Evolutionary conservation across 768 basidiomycete genomes (phyloP), one percentile per base, ranked within the genome.

Genomic region (Hemileccinum impolitum): DNA sequence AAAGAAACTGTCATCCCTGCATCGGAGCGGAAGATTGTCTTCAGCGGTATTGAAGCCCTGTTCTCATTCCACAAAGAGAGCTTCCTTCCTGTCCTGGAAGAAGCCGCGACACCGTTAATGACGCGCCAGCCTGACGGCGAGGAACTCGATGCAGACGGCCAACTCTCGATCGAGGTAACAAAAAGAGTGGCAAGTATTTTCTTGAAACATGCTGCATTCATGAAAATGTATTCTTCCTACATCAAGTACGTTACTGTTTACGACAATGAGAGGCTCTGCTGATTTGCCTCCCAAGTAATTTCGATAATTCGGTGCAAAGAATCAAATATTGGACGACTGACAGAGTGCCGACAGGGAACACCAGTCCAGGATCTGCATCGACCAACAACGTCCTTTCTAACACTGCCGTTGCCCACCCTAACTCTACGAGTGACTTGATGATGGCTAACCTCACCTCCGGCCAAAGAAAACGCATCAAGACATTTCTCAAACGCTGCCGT

Each of bases 211-310:
- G 90, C 93, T 26, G 93, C 95, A 4, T 97, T 97, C 74, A 92
- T 99, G 90, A 90, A 77, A 72, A 97, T 98, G 88, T 99, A 99
- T 67, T 94, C 93, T 28, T 89, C 87, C 38, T 99, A 97, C 66
- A 95, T 95, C 76, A 97, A 98, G 91, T 93, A 65, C 64, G 87
- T 70, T 34, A 3, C 9, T 48, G 44, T 41, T 54, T 35, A 9
- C 51, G 9, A 50, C 34, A 42, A 31, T 42, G 43, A 42, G 36
- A 30, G 14, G 12, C 34, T 45, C 31, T 47, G 48, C 56, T 66
- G 35, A 56, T 48, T 45, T 31, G 25, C 15, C 47, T 25, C 25
- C 54, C 31, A 59, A 94, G 91, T 70, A 94, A 95, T 67, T 98
- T 97, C 67, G 94, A 98, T 66, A 91, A 85, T 64, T 89, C 93